A percentile compares a stretch with the other conserved stretches of the same genome.
Evolutionary conservation across 192 early-diverging fungal species (phyloP).

Genomic region (Umbelopsis vinacea): DNA sequence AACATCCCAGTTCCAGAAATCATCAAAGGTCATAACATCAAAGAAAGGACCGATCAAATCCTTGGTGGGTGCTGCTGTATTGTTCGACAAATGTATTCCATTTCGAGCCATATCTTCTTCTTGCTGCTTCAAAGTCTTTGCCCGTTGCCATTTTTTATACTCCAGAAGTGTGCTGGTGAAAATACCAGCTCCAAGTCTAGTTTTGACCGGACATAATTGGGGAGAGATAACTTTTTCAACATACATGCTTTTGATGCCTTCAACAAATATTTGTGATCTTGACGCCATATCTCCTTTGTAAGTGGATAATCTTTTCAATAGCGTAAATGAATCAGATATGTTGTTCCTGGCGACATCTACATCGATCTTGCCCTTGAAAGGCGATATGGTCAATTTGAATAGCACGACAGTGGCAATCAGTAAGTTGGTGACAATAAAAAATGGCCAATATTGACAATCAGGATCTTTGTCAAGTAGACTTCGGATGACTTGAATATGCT

Average conservation of each 20-base stretch:
- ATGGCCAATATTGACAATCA: slow-evolving; percentile 18
- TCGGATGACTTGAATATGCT: slow-evolving; percentile 14
- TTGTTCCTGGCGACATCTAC: slow-evolving; percentile 24
- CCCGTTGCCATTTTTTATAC: slow-evolving; percentile 23
- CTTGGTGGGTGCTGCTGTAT: background rate
- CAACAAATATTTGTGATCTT: slow-evolving; percentile 1
- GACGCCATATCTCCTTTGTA: slow-evolving; percentile 7
- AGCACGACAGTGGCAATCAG: slow-evolving; percentile 19
- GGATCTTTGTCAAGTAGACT: background rate
- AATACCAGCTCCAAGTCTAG: slow-evolving; percentile 24
- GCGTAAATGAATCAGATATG: slow-evolving; percentile 20
- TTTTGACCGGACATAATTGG: slow-evolving; percentile 18
- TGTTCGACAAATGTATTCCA: background rate
- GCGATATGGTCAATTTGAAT: slow-evolving; percentile 19
- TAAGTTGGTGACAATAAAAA: slow-evolving; percentile 10
- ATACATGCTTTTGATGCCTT: slow-evolving; percentile 14
- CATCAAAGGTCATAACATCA: slow-evolving; percentile 20
- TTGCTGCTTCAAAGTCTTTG: background rate
- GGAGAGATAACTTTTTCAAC: background rate
- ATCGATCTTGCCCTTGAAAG: slow-evolving; percentile 8
- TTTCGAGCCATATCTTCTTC: background rate
- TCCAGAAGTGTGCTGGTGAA: slow-evolving; percentile 23
- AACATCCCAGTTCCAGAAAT: slow-evolving; percentile 11
- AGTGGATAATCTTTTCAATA: slow-evolving; percentile 8
- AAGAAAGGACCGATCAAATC: background rate